Conservation (phyloP, 805 yeast genomes). For the Wickerhamomyces ciferrii region DNA sequence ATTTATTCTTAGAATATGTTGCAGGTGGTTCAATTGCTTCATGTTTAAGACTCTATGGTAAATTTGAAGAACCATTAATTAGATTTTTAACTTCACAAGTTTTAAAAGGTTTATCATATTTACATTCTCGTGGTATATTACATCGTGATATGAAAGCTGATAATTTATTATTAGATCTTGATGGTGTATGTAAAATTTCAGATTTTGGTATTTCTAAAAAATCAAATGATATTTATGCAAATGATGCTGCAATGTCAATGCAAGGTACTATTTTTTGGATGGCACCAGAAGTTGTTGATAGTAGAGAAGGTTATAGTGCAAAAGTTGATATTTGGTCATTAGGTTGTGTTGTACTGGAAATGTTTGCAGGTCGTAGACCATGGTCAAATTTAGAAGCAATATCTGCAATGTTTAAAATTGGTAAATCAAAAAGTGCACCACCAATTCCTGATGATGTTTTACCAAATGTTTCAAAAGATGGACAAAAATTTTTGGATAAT, state of each 20-base stretch:
- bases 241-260: conserved; percentile 95
- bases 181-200: conserved; percentile 91
- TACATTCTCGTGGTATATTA: conserved; percentile 81
- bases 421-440: conserved; percentile 84
- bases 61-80: conserved; percentile 75
- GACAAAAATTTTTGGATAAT: conserved; percentile 62
- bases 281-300: conserved; percentile 98
- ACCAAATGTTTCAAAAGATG: conserved; percentile 56
- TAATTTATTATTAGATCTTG: conserved; percentile 78
- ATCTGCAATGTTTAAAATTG: conserved; percentile 88
- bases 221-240: conserved; percentile 79
- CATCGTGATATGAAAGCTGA: conserved; percentile 97
- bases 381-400: conserved; percentile 96
- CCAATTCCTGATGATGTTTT: conserved; percentile 91
- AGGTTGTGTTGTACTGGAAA: conserved; percentile 95
- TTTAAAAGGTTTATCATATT: conserved; percentile 76
- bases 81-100: conserved; percentile 75
- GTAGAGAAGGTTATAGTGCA: conserved; percentile 92
- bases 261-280: conserved; percentile 99
- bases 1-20: conserved; percentile 89
- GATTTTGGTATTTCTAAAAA: conserved; percentile 95
- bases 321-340: conserved; percentile 97
- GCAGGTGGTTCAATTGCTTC: conserved; percentile 97
- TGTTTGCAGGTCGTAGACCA: conserved; percentile 96
- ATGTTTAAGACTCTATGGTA: conserved; percentile 75